Percentiles rank a stretch among this genome's conserved stretches.
These are phyloP conservation scores for Colletotrichum tamarilloi DNA, from an alignment of 2,329 filamentous ascomycete genomes.

Conservation along the genomic window DNA sequence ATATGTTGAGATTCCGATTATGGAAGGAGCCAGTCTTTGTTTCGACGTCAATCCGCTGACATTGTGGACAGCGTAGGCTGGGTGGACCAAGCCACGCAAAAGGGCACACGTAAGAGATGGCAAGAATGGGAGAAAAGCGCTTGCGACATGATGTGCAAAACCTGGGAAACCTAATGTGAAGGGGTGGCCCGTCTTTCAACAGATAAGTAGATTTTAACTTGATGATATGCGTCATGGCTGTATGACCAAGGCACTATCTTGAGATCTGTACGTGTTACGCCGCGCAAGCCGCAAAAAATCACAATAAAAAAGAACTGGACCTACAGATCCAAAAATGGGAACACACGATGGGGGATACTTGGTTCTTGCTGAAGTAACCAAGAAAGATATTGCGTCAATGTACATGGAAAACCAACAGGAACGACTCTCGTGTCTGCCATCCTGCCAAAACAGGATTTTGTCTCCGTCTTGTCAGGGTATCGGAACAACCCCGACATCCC, in stretches of 20 bases:
- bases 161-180: not conserved
- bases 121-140: not conserved
- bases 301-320: not conserved
- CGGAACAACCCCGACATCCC: conserved; percentile 13
- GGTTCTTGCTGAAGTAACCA: not conserved
- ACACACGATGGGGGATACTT: not conserved
- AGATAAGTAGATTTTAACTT: not conserved
- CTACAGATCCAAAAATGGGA: not conserved
- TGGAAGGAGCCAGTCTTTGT: not conserved
- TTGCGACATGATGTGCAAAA: conserved; percentile 3
- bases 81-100: conserved; percentile 3
- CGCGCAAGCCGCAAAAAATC: not conserved
- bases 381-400: not conserved
- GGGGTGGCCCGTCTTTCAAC: not conserved
- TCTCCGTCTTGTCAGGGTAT: not conserved
- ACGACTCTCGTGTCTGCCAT: not conserved
- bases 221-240: not conserved
- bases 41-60: not conserved
- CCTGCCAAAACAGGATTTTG: not conserved
- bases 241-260: not conserved
- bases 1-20: not conserved
- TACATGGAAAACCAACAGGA: not conserved
- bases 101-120: not conserved
- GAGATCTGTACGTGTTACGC: too few species aligned
- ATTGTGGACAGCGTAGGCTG: not conserved